Conservation (phyloP, 495 filamentous ascomycete genomes). For the Cenococcum geophilum region DNA sequence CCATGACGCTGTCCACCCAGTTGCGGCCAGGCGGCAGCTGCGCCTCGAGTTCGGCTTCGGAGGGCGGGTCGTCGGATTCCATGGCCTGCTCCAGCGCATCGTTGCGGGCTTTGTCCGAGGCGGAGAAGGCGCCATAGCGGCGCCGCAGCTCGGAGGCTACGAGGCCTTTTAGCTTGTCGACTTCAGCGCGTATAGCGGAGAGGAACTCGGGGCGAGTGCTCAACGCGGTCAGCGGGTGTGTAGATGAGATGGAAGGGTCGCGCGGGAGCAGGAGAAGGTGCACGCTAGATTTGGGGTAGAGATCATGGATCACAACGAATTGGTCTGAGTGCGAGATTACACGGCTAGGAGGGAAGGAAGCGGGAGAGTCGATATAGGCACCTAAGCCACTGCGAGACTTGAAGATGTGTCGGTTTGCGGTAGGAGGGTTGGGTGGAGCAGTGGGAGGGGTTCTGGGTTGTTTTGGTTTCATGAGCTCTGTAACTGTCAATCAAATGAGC, state of each 20-base stretch:
- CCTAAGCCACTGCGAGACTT: constrained; percentile 58
- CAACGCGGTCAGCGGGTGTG: constrained; percentile 77
- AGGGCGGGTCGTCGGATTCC: constrained; percentile 14
- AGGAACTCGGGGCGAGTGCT: constrained; percentile 61
- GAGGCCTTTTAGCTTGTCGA: constrained; percentile 52
- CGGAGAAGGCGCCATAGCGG: constrained; percentile 57
- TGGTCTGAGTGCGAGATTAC: constrained; percentile 65
- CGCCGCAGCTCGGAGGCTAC: constrained; percentile 74
- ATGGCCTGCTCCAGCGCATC: constrained; percentile 47
- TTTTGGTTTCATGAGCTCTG: constrained; percentile 59
- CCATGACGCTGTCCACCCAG: constrained; percentile 69
- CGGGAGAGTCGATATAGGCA: constrained; percentile 64
- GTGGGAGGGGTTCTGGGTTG: background rate
- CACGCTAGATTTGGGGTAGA: constrained; percentile 73
- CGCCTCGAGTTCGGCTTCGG: constrained; percentile 36
- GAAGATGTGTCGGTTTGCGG: constrained; percentile 3
- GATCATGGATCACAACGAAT: constrained; percentile 77
- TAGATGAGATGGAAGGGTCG: constrained; percentile 50
- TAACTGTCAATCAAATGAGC: constrained; percentile 43
- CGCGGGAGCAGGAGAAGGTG: constrained; percentile 86
- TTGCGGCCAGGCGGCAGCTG: constrained; percentile 59
- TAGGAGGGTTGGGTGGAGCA: constrained; percentile 41
- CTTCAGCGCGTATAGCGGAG: constrained; percentile 53
- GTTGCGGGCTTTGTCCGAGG: constrained; percentile 51
- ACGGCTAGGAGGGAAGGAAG: constrained; percentile 50